phyloP scores from a whole-genome alignment of 768 basidiomycete genomes.

The Kockovaella imperatae region DNA sequence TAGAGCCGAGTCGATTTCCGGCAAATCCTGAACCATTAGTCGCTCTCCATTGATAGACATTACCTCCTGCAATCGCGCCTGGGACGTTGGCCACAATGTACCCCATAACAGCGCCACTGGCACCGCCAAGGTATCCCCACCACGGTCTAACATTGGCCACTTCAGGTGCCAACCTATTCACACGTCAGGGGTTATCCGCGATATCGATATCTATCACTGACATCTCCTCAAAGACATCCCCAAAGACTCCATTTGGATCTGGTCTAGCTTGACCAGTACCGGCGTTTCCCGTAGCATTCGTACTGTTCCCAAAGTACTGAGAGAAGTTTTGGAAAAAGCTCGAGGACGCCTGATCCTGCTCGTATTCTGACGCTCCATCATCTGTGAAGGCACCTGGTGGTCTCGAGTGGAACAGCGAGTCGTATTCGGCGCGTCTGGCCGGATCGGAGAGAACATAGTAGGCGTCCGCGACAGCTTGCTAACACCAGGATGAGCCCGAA shows the following conservation, averaged over 20 bases:
- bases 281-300: constrained; percentile 41
- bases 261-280: constrained; percentile 49
- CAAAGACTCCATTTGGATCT: constrained; percentile 72
- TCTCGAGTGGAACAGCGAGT: constrained; percentile 37
- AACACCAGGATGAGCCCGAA: not conserved
- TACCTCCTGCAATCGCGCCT: constrained; percentile 70
- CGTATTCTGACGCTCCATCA: constrained; percentile 31
- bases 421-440: constrained; percentile 47
- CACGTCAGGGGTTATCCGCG: not conserved
- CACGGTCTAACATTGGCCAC: constrained; percentile 42
- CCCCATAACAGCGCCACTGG: constrained; percentile 54
- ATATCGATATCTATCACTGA: too few species aligned
- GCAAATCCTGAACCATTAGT: constrained; percentile 51
- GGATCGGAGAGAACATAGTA: constrained; percentile 87
- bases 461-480: constrained; percentile 78
- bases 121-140: constrained; percentile 41
- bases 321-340: constrained; percentile 72
- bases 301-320: constrained; percentile 59
- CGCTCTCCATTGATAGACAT: not conserved
- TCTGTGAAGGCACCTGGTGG: constrained; percentile 36
- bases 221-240: constrained; percentile 84
- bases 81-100: constrained; percentile 70
- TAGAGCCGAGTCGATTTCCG: constrained; percentile 81
- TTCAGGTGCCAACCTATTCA: constrained; percentile 41
- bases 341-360: constrained; percentile 52